Conservation (phyloP, 108 stramenopile genomes). For the Conticribra guillardii region DNA sequence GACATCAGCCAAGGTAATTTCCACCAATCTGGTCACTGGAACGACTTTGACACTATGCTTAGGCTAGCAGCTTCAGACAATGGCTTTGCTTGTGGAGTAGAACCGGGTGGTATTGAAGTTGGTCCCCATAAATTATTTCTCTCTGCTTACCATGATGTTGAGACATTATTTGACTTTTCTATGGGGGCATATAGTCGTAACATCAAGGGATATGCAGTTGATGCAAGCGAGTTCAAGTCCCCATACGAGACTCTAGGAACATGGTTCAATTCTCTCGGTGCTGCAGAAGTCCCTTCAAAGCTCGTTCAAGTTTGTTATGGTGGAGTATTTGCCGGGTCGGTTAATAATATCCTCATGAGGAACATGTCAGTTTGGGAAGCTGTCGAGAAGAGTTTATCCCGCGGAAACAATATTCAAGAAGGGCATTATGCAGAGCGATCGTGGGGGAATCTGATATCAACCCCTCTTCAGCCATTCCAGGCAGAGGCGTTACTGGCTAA, state of each 20-base stretch:
- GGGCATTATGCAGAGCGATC: slow-evolving; percentile 56
- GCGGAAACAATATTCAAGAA: slow-evolving; percentile 56
- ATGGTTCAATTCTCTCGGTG: slow-evolving; percentile 30
- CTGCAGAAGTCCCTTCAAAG: neutral
- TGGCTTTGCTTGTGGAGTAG: slow-evolving; percentile 33
- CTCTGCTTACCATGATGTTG: slow-evolving; percentile 32
- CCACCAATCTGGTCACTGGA: slow-evolving; percentile 26
- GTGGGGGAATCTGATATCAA: slow-evolving; percentile 46
- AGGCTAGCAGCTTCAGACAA: slow-evolving; percentile 12
- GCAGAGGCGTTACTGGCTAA: slow-evolving; percentile 12
- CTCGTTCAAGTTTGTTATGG: slow-evolving; percentile 49
- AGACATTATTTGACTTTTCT: slow-evolving; percentile 5
- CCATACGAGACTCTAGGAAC: slow-evolving; percentile 29
- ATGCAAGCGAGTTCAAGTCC: slow-evolving; percentile 38
- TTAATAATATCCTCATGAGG: slow-evolving; percentile 7
- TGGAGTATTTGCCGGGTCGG: slow-evolving; percentile 27
- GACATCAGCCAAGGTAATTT: slow-evolving; percentile 15
- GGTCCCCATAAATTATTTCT: slow-evolving; percentile 7
- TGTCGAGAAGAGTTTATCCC: slow-evolving; percentile 19
- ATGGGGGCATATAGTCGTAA: slow-evolving; percentile 18
- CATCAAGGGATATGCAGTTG: slow-evolving; percentile 6
- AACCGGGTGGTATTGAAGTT: neutral
- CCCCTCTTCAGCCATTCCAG: slow-evolving; percentile 23
- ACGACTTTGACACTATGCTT: slow-evolving; percentile 8
- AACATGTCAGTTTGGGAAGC: slow-evolving; percentile 18